phyloP scores from a whole-genome alignment of 2,329 filamentous ascomycete genomes.

The Tolypocladium tundrense region DNA sequence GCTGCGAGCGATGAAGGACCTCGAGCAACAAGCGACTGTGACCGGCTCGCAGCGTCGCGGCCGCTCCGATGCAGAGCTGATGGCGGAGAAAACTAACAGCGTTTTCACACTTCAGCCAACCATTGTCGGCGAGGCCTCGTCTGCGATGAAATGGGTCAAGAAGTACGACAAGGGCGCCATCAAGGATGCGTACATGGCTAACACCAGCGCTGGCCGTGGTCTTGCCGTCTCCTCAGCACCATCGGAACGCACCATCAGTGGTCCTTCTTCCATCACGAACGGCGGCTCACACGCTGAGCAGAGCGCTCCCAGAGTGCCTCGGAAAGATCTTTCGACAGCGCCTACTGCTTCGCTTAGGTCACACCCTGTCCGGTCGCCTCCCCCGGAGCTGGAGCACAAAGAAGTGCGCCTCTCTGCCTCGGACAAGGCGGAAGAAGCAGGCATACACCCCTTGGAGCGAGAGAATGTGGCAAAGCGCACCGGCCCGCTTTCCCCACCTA shows the following conservation, averaged over 20 bases:
- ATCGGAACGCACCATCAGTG: conserved; percentile 23
- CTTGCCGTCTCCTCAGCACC: conserved; percentile 21
- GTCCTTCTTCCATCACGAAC: conserved; percentile 4
- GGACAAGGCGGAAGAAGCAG: conserved; percentile 2
- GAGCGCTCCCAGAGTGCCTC: conserved; percentile 28
- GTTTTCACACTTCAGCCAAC: conserved; percentile 78
- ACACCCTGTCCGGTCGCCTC: background rate
- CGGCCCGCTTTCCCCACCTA: conserved; percentile 13
- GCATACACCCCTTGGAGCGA: background rate
- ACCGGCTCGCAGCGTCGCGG: conserved; percentile 35
- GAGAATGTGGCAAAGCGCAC: background rate
- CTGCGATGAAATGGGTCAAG: conserved; percentile 93
- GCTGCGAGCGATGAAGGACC: conserved; percentile 62
- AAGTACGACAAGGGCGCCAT: conserved; percentile 88
- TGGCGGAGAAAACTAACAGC: conserved; percentile 72
- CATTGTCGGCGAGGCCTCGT: conserved; percentile 77
- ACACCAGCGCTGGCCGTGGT: conserved; percentile 62
- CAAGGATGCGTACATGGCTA: conserved; percentile 73
- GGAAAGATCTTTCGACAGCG: conserved; percentile 21
- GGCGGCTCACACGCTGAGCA: background rate
- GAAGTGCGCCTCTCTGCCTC: background rate
- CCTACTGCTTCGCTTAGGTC: conserved; percentile 2
- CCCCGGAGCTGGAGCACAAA: background rate
- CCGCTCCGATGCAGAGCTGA: conserved; percentile 44
- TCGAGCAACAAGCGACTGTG: conserved; percentile 37